phyloP scores from a whole-genome alignment of 1,284 basidiomycete genomes.

The Golubevia sp. region DNA sequence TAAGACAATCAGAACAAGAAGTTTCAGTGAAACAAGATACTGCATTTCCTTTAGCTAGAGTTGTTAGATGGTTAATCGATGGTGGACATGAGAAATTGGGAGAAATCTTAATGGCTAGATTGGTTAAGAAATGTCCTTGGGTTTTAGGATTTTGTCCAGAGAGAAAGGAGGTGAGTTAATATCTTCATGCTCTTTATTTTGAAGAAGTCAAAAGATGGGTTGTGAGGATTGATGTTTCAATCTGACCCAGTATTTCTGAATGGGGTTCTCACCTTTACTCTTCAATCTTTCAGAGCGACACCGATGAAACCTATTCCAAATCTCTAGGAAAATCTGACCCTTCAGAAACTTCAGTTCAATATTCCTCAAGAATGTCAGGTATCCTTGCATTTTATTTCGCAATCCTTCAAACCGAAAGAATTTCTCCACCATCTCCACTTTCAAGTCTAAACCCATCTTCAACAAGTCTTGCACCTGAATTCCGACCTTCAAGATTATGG shows the following conservation, averaged over 20 bases:
- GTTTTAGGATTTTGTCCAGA: constrained; percentile 64
- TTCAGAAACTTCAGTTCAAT: constrained; percentile 66
- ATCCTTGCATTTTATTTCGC: constrained; percentile 87
- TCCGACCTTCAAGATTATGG: constrained; percentile 46
- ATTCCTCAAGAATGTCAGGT: constrained; percentile 76
- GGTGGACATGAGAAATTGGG: constrained; percentile 69
- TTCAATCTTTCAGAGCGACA: too few species aligned
- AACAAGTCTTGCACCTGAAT: constrained; percentile 15
- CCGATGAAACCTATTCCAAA: too few species aligned
- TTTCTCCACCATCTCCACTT: constrained; percentile 11
- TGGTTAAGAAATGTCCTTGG: constrained; percentile 77
- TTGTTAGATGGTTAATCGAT: constrained; percentile 73
- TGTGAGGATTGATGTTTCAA: too few species aligned
- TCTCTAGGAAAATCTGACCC: too few species aligned
- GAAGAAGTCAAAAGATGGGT: constrained; percentile 5
- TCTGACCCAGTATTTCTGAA: too few species aligned
- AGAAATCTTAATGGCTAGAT: constrained; percentile 79
- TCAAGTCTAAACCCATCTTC: constrained; percentile 7
- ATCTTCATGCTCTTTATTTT: not conserved
- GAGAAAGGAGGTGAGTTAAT: constrained; percentile 49
- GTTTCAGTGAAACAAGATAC: constrained; percentile 85
- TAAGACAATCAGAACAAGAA: constrained; percentile 92
- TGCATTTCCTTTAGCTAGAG: constrained; percentile 79
- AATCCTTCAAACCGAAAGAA: constrained; percentile 67
- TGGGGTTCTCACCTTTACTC: too few species aligned